Evolutionary conservation across 768 basidiomycete genomes (phyloP).

Genomic region (Leccinum pellstonianum): DNA sequence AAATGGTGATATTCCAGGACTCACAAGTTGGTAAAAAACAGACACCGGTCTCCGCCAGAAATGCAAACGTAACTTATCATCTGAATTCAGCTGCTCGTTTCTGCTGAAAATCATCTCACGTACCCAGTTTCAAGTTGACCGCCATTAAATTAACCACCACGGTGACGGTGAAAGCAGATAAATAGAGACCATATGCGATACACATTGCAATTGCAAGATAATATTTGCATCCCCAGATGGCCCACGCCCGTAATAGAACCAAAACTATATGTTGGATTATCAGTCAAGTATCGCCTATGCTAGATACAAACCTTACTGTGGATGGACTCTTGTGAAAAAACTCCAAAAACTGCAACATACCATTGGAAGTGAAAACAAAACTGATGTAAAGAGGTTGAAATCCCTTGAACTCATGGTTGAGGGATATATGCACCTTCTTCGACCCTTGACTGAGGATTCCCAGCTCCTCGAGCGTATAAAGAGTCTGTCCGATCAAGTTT

Average conservation of each 20-base stretch:
- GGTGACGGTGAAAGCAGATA: not conserved
- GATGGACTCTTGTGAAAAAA: slow-evolving; percentile 8
- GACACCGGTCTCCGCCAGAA: not conserved
- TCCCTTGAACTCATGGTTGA: not conserved
- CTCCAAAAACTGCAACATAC: not conserved
- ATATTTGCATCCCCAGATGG: slow-evolving; percentile 14
- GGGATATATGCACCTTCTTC: not conserved
- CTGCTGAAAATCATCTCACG: not conserved
- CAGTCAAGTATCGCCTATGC: not conserved
- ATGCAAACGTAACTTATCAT: not conserved
- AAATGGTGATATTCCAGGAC: not conserved
- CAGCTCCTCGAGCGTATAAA: slow-evolving; percentile 13
- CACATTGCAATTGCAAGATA: not conserved
- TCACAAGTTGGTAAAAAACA: not conserved
- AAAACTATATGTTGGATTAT: slow-evolving; percentile 6
- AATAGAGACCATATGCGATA: slow-evolving; percentile 2
- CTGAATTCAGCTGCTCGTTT: not conserved
- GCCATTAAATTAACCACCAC: not conserved
- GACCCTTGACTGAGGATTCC: slow-evolving; percentile 11
- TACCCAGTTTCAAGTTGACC: not conserved
- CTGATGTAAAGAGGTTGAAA: not conserved
- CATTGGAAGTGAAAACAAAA: slow-evolving; percentile 10
- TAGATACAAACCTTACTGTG: slow-evolving; percentile 8
- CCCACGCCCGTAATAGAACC: slow-evolving; percentile 18
- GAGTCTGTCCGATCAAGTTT: slow-evolving; percentile 9